Evolutionary conservation across 208 protist species (phyloP), one percentile per base, ranked within the genome.

Genomic region (Acanthamoeba sp.): DNA sequence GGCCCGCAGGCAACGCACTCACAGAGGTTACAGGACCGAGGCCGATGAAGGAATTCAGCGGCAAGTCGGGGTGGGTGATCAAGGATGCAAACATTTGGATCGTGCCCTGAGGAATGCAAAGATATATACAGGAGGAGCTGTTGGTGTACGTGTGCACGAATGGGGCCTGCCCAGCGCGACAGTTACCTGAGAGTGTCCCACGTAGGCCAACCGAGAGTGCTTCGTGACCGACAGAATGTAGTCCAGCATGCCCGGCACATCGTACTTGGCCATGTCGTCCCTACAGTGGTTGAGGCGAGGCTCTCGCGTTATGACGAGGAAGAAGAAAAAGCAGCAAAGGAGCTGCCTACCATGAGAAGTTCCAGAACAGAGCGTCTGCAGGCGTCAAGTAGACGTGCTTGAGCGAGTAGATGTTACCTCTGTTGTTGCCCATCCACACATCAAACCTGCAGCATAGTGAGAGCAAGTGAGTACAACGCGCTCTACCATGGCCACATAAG

Each of bases 381-480:
- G 73, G n/a, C 27, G 38, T 84, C 1, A 96, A 32, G 27, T 24
- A 78, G 7, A 90, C 93, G 45, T 96, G 95, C 55, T 73, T 69
- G 6, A 84, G 96, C 55, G 78, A 94, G 62, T 96, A 96, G 32
- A 57, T 78, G 91, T 96, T 96, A 9, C 95, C 95, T 27, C 95
- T 22, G 22, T 94, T 96, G 76, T 96, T 96, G 18, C 95, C 95
- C 71, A 96, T 87, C 93, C 95, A 96, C 0, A 96, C 95, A 69
- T 96, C 95, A n/a, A 95, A 96, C 16, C 95, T 95, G 20, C 18
- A n/a, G 14, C 14, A 0, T 22, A 24, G 6, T 7, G 32, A 1
- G 10, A 34, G 0, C 7, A 12, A 38, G 48, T 55, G 48, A 6
- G 48, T 16, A 16, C 16, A 55, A 16, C 48, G 48, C 10, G 10